These are phyloP conservation scores for Pythium brachiatum DNA, from an alignment of 352 stramenopile species.

Conservation along the genomic window DNA sequence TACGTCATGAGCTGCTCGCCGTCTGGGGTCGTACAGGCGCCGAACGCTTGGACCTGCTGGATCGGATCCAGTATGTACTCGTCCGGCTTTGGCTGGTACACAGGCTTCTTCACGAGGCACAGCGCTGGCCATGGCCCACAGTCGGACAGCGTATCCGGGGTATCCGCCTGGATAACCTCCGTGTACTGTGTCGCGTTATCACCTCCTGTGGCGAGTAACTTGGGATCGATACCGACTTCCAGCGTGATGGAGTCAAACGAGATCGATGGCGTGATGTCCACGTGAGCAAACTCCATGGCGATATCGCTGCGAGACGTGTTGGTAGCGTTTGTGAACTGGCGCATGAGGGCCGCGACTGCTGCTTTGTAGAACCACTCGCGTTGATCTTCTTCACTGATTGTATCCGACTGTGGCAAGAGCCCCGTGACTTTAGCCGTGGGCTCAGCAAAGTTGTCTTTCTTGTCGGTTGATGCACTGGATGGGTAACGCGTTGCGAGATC, in stretches of 20 bases:
- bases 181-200: not conserved
- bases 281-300: constrained; percentile 10
- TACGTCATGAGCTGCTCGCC: not conserved
- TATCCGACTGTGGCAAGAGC: not conserved
- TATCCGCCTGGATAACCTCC: not conserved
- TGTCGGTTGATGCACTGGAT: not conserved
- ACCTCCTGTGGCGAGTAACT: not conserved
- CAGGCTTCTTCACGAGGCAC: not conserved
- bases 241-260: constrained; percentile 8
- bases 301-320: constrained; percentile 12
- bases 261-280: not conserved
- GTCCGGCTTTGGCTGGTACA: not conserved
- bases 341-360: not conserved
- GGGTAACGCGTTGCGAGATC: not conserved
- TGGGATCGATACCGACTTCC: constrained; percentile 8
- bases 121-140: not conserved
- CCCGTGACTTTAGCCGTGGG: not conserved
- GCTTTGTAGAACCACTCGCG: constrained; percentile 7
- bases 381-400: not conserved
- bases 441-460: not conserved
- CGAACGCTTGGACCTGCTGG: not conserved
- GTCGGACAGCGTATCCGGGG: not conserved
- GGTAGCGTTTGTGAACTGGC: not conserved
- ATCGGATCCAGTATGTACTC: not conserved
- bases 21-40: not conserved